Percentiles rank a stretch among this genome's conserved stretches.
Evolutionary conservation across 129 eudicot species (phyloP).

Genomic region (Erigeron canadensis): DNA sequence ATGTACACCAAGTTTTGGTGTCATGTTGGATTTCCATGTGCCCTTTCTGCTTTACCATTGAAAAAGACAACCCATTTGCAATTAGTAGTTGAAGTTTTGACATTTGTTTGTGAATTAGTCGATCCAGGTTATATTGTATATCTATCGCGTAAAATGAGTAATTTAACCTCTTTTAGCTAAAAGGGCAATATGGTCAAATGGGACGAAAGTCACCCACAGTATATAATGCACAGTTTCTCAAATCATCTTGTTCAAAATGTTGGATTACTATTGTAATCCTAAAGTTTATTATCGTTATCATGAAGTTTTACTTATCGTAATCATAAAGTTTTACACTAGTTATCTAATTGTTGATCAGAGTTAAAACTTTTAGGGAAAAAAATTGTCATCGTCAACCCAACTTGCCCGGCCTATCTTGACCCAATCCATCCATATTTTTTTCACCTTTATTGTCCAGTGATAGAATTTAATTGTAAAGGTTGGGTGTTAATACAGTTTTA

Average conservation of each 20-base stretch:
- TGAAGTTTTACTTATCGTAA: background rate
- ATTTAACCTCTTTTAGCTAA: background rate
- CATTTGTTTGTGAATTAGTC: background rate
- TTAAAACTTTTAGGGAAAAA: too few species aligned
- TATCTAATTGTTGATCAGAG: background rate
- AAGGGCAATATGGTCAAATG: background rate
- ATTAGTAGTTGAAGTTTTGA: background rate
- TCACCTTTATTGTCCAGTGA: too few species aligned
- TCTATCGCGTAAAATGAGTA: background rate
- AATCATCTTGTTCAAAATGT: background rate
- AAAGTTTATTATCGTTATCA: background rate
- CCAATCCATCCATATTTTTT: too few species aligned
- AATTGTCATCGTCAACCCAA: too few species aligned
- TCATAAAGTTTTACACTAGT: background rate
- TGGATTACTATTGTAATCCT: too few species aligned
- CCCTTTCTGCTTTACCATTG: background rate
- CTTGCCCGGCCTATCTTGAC: too few species aligned
- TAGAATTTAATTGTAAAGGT: too few species aligned
- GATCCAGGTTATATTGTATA: background rate
- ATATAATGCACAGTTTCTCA: background rate
- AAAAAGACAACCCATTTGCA: background rate
- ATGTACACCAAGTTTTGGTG: background rate
- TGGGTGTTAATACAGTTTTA: background rate
- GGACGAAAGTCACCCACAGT: background rate
- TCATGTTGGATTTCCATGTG: background rate